phyloP scores from a whole-genome alignment of 1,284 basidiomycete genomes.

The Phellinidium pouzarii region DNA sequence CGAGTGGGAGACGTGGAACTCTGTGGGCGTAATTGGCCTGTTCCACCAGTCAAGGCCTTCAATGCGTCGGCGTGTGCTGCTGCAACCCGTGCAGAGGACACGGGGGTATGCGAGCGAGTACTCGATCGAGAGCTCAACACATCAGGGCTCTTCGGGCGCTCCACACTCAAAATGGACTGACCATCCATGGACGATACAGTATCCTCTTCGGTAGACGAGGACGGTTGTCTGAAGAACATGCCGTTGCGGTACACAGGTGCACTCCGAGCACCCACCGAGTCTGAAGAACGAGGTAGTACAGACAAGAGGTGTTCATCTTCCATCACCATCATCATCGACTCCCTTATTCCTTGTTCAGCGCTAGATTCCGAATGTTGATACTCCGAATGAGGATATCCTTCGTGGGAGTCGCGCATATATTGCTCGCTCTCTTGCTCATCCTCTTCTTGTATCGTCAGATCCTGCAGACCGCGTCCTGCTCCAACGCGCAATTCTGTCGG shows the following conservation, averaged over 20 bases:
- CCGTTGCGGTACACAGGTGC: slow-evolving; percentile 3
- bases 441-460: slow-evolving; percentile 18
- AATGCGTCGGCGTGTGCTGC: slow-evolving; percentile 17
- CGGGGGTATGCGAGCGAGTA: slow-evolving; percentile 6
- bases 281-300: neutral
- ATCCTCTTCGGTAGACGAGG: neutral
- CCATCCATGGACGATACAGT: neutral
- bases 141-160: slow-evolving; percentile 1
- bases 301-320: neutral
- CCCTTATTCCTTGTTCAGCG: neutral
- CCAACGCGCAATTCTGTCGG: slow-evolving; percentile 1
- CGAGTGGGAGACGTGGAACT: slow-evolving; percentile 1
- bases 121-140: no score
- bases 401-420: neutral
- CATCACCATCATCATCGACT: neutral
- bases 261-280: neutral
- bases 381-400: neutral
- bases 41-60: slow-evolving; percentile 11
- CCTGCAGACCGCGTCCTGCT: slow-evolving; percentile 5
- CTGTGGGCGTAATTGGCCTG: neutral
- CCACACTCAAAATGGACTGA: neutral
- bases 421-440: slow-evolving; percentile 11
- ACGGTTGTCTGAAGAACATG: slow-evolving; percentile 11
- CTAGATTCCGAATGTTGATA: slow-evolving; percentile 1
- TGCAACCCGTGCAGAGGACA: slow-evolving; percentile 5